Base-by-base conservation (phyloP, 768 basidiomycete species). In the Psilocybe cubensis region DNA sequence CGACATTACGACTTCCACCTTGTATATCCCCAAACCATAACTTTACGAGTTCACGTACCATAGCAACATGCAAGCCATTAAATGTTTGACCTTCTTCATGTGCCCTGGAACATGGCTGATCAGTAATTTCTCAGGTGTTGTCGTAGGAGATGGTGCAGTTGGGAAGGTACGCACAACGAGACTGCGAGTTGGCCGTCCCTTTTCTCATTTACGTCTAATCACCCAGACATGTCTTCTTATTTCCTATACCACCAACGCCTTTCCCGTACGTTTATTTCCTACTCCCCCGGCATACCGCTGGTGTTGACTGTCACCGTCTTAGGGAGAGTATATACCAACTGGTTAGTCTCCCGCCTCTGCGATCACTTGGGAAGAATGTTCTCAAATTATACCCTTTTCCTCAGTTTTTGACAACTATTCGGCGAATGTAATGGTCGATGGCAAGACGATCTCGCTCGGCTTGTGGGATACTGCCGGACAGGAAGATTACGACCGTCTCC, bases 401-500 rank as follows among this genome's bases (percentile, higher is more conserved):
- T 31, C 70, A 89, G 97, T 99, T 38, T 99, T 98, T 73, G 97
- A 98, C 79, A 98, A 98, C 79, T 98, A 97, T 71, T 95, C 93
- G 54, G 95, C 94, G 58, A 96, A 96, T 76, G 96, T 99, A 54
- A 94, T 98, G 89, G 97, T 99, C 45, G 97, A 99, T 67, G 94
- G 94, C 65, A 96, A 96, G 82, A 97, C 97, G 51, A 96, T 98
- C 69, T 97, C 94, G 59, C 87, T 98, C 55, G 96, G 96, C 48
- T 81, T 99, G 55, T 99, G 97, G 97, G 97, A 99, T 83, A 99
- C 97, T n/a, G 97, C 97, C 31, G 97, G 97, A 64, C 97, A 99
- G 77, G 97, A 99, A 75, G 96, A 99, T 79, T 99, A 96, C 72
- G 94, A 96, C 77, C 90, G 97, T 42, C 90, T 99, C 65, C 89